A percentile compares a stretch with the other conserved stretches of the same genome.
These are phyloP conservation scores for Kodamaea plutei DNA, from an alignment of 1,139 yeast species.

Conservation along the genomic window DNA sequence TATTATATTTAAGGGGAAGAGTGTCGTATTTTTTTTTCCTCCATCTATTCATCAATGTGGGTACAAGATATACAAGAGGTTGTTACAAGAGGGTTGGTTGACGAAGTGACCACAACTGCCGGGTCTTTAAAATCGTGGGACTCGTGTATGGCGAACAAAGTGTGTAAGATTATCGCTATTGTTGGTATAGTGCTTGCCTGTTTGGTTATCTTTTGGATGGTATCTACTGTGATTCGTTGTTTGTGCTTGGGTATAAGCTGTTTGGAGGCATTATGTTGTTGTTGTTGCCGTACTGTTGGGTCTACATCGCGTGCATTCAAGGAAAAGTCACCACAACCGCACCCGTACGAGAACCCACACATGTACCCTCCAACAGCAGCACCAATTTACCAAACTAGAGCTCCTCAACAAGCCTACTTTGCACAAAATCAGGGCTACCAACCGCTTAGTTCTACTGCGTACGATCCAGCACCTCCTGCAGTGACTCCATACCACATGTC, in stretches of 20 bases:
- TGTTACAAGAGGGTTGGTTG: slow-evolving; percentile 7
- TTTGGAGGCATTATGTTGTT: slow-evolving; percentile 43
- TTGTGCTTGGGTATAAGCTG: slow-evolving; percentile 43
- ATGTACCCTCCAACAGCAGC: slow-evolving; percentile 34
- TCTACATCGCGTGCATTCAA: slow-evolving; percentile 11
- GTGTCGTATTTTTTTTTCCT: not conserved
- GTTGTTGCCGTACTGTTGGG: slow-evolving; percentile 36
- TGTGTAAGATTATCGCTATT: slow-evolving; percentile 74
- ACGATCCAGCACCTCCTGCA: slow-evolving; percentile 5
- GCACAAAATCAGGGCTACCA: slow-evolving; percentile 14
- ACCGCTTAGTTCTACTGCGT: slow-evolving; percentile 10
- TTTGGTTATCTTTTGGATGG: slow-evolving; percentile 40
- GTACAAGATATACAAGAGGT: slow-evolving; percentile 5
- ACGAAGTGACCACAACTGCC: slow-evolving; percentile 40
- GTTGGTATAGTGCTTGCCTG: slow-evolving; percentile 64
- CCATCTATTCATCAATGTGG: slow-evolving; percentile 6
- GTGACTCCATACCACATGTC: slow-evolving; percentile 4
- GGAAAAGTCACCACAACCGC: slow-evolving; percentile 14
- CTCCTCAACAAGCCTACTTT: slow-evolving; percentile 16
- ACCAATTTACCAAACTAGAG: slow-evolving; percentile 15
- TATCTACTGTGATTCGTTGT: slow-evolving; percentile 41
- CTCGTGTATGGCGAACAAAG: slow-evolving; percentile 71
- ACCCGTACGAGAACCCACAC: slow-evolving; percentile 30
- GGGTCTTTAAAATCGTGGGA: slow-evolving; percentile 65
- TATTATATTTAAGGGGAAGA: slow-evolving; percentile 1